These are phyloP conservation scores for Trichaptum fuscoviolaceum DNA, from an alignment of 768 basidiomycete genomes.

Conservation along the genomic window DNA sequence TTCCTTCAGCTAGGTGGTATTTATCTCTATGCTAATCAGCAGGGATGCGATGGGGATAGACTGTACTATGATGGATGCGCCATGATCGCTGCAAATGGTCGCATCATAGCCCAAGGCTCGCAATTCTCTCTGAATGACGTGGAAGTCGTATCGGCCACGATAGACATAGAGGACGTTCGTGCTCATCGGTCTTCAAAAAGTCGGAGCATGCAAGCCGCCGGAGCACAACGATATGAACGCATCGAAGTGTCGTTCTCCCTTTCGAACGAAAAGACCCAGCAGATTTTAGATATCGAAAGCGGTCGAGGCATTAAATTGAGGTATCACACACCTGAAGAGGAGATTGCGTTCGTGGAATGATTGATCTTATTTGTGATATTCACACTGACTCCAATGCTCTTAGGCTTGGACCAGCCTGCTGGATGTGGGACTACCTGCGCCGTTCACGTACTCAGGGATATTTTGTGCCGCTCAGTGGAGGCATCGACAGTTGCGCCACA, in stretches of 20 bases:
- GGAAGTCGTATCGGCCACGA: constrained; percentile 91
- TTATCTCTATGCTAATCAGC: constrained; percentile 98
- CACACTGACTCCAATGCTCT: background rate
- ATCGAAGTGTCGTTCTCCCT: constrained; percentile 79
- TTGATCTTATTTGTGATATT: background rate
- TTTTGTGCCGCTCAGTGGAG: constrained; percentile 92
- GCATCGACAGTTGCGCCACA: constrained; percentile 97
- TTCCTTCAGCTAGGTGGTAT: constrained; percentile 81
- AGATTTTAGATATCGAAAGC: constrained; percentile 41
- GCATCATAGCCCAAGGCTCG: constrained; percentile 88
- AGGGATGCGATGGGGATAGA: constrained; percentile 97
- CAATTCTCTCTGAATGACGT: constrained; percentile 96
- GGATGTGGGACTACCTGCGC: constrained; percentile 99
- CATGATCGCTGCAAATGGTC: constrained; percentile 93
- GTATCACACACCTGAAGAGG: constrained; percentile 90
- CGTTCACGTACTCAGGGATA: constrained; percentile 92
- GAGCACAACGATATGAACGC: constrained; percentile 68
- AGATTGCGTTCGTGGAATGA: constrained; percentile 79
- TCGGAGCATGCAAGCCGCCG: constrained; percentile 85
- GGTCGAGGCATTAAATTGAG: constrained; percentile 47
- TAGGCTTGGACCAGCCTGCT: constrained; percentile 95
- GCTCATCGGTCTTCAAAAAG: constrained; percentile 82
- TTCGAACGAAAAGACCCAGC: constrained; percentile 65
- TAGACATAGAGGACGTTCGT: constrained; percentile 96
- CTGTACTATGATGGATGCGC: constrained; percentile 98